These are phyloP conservation scores for Proliferodiscus dingleyae DNA, from an alignment of 2,329 filamentous ascomycete species.

Conservation along the genomic window DNA sequence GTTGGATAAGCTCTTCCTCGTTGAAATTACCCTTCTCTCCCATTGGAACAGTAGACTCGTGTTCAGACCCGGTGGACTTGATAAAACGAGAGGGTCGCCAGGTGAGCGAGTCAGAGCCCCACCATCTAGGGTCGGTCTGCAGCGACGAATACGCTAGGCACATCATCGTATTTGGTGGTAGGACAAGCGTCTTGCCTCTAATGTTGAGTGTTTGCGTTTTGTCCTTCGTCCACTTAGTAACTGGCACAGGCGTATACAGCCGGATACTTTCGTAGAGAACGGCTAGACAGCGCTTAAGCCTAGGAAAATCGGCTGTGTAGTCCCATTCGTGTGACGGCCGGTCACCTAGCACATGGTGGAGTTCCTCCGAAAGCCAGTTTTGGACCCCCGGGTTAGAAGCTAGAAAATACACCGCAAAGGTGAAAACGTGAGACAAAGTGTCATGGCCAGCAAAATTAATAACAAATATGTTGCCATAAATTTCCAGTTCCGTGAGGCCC, in stretches of 20 bases:
- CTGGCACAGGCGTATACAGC: constrained; percentile 47
- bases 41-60: no score
- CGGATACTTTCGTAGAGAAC: constrained; percentile 40
- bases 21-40: no score
- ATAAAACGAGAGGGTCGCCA: constrained; percentile 1
- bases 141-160: background rate
- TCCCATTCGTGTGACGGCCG: constrained; percentile 37
- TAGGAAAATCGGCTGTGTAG: background rate
- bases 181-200: background rate
- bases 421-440: constrained; percentile 22
- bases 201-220: background rate
- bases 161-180: background rate
- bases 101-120: background rate
- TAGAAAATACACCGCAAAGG: constrained; percentile 18
- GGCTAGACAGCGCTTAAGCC: constrained; percentile 9
- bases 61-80: background rate
- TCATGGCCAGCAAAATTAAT: constrained; percentile 25
- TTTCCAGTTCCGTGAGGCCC: no score
- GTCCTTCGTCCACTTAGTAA: constrained; percentile 37
- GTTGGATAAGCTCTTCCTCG: constrained; percentile 24
- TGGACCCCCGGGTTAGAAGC: constrained; percentile 10
- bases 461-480: constrained; percentile 23
- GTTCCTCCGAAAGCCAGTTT: constrained; percentile 13
- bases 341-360: background rate
- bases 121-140: background rate